These are phyloP conservation scores for Wickerhamiella pararugosa DNA, from an alignment of 1,139 yeast genomes.

Conservation along the genomic window DNA sequence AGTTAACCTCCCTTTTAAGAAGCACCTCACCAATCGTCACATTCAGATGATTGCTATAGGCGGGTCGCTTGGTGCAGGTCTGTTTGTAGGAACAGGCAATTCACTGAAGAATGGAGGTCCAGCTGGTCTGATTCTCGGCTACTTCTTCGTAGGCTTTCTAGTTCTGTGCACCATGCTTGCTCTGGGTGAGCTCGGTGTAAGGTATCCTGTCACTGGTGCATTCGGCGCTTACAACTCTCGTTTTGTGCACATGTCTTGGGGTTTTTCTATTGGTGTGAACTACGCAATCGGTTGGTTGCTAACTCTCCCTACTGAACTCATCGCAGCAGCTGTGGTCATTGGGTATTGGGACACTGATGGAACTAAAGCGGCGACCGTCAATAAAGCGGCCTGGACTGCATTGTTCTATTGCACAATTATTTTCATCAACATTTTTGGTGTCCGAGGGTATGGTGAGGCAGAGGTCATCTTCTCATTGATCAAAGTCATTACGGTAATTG, in stretches of 20 bases:
- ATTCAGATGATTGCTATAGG: slow-evolving; percentile 29
- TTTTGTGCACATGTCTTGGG: slow-evolving; percentile 61
- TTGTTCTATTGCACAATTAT: slow-evolving; percentile 46
- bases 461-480: slow-evolving; percentile 49
- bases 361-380: slow-evolving; percentile 28
- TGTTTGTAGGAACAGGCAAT: slow-evolving; percentile 27
- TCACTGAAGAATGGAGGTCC: slow-evolving; percentile 55
- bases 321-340: slow-evolving; percentile 63
- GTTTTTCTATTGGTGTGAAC: slow-evolving; percentile 46
- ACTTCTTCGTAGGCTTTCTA: slow-evolving; percentile 48
- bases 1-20: slow-evolving; percentile 38
- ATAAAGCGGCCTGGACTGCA: slow-evolving; percentile 44
- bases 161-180: slow-evolving; percentile 53
- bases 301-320: slow-evolving; percentile 62
- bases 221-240: slow-evolving; percentile 50
- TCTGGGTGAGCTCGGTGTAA: slow-evolving; percentile 58
- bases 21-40: slow-evolving; percentile 29
- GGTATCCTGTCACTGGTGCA: slow-evolving; percentile 61
- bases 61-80: slow-evolving; percentile 11
- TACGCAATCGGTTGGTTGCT: slow-evolving; percentile 65
- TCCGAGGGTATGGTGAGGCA: slow-evolving; percentile 62
- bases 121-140: slow-evolving; percentile 50
- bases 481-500: slow-evolving; percentile 46
- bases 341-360: slow-evolving; percentile 47
- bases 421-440: slow-evolving; percentile 52